Evolutionary conservation across 306 rosid species (phyloP), one percentile per base, ranked within the genome.

Genomic region (Lablab purpureus): DNA sequence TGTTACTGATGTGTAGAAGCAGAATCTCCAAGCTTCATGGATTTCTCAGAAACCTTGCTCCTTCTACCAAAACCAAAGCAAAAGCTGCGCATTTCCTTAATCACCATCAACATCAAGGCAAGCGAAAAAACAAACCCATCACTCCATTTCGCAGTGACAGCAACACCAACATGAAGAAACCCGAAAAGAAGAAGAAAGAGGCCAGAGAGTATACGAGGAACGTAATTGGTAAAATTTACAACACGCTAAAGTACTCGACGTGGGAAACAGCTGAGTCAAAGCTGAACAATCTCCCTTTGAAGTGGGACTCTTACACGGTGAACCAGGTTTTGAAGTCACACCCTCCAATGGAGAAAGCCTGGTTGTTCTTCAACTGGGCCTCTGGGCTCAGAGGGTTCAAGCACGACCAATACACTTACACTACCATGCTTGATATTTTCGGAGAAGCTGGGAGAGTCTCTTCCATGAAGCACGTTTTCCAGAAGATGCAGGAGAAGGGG

Each of bases 281-380:
- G 82, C 85, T 88, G 1, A 81, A 77, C 58, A 86, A 47, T 49
- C 84, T 91, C n/a, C 69, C 84, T 8, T 19, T 90, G 51, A 89
- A 85, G 82, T 94, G 96, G 98, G 98, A 91, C 82, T 94, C 98
- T n/a, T 91, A 86, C 85, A 89, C 92, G 1, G 92, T 91, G 75
- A 94, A 88, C 80, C 92, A 87, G 68, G 84, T 94, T 76, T 82
- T 94, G 27, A 91, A 94, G 64, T 90, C 91, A 59, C 98, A 91
- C 80, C 96, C 97, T 4, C 98, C 98, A 12, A 82, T 94, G 96
- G 98, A 94, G 78, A 94, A 90, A 74, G 89, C 98, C 0, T 93
- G 98, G 98, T 41, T 93, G 58, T 91, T 93, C 80, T 93, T 93
- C 89, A 91, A 88, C 62, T 91, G 93, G 97, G 97, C 88, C 50